These are phyloP conservation scores for Ciborinia camelliae DNA, from an alignment of 2,329 filamentous ascomycete genomes.

Conservation along the genomic window DNA sequence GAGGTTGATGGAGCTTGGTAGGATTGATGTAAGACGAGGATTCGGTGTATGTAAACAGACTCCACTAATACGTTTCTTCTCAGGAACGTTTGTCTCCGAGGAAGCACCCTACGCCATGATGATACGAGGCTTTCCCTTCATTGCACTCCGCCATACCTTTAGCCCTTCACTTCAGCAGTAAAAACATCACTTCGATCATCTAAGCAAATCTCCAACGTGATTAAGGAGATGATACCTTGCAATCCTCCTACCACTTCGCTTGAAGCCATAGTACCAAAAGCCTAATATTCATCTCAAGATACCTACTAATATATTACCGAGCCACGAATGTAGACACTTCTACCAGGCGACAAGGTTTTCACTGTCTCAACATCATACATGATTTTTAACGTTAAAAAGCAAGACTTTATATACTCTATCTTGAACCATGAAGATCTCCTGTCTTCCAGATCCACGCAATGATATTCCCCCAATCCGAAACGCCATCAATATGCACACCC, in stretches of 20 bases:
- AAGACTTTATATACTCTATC: conserved; percentile 11
- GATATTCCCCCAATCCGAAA: conserved; percentile 14
- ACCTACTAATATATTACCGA: background rate
- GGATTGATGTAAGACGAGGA: too few species aligned
- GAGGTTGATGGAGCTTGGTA: background rate
- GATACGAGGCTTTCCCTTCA: too few species aligned
- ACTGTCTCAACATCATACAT: conserved; percentile 7
- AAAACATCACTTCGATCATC: background rate
- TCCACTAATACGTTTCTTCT: too few species aligned
- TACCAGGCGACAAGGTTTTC: background rate
- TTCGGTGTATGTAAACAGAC: too few species aligned
- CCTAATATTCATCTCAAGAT: background rate
- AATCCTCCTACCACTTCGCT: background rate
- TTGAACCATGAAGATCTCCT: conserved; percentile 8
- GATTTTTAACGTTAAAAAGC: conserved; percentile 2
- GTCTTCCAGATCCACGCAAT: conserved; percentile 14
- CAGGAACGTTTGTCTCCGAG: too few species aligned
- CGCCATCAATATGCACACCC: conserved; percentile 3
- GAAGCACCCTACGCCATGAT: too few species aligned
- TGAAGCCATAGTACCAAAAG: background rate
- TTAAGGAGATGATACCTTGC: background rate
- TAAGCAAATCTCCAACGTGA: background rate
- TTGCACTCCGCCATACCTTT: too few species aligned
- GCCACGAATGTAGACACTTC: conserved; percentile 5
- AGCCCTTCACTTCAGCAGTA: background rate